Conservation (phyloP, 2,329 filamentous ascomycete genomes). For the Hypomyces perniciosus region DNA sequence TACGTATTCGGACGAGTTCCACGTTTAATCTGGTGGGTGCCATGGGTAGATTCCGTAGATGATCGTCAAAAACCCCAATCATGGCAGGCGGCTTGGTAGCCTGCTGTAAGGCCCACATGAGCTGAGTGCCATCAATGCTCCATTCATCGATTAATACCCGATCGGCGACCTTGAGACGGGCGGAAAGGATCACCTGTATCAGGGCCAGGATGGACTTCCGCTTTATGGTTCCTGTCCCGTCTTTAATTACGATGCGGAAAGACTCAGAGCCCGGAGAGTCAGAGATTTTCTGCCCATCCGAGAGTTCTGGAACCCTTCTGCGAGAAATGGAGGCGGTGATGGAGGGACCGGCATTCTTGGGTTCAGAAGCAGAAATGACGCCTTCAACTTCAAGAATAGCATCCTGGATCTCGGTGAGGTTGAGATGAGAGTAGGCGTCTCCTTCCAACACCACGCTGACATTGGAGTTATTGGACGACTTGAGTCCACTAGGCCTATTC, state of each 20-base stretch:
- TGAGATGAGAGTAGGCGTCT: constrained; percentile 31
- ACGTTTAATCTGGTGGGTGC: constrained; percentile 37
- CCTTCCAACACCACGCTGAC: constrained; percentile 12
- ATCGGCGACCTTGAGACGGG: constrained; percentile 25
- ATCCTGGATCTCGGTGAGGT: constrained; percentile 28
- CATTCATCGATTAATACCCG: constrained; percentile 27
- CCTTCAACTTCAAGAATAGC: constrained; percentile 29
- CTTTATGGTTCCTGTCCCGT: constrained; percentile 20
- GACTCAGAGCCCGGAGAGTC: not conserved
- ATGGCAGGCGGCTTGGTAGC: constrained; percentile 17
- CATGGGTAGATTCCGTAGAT: constrained; percentile 36
- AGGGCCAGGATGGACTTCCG: constrained; percentile 24
- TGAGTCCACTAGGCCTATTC: constrained; percentile 5
- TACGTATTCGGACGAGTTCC: constrained; percentile 45
- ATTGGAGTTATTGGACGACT: constrained; percentile 1
- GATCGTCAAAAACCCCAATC: constrained; percentile 26
- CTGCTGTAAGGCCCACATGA: constrained; percentile 20
- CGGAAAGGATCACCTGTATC: constrained; percentile 25
- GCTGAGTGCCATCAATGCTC: constrained; percentile 21
- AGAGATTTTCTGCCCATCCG: constrained; percentile 4
- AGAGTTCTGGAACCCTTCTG: constrained; percentile 6
- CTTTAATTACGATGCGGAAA: constrained; percentile 21
- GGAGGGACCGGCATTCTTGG: not conserved
- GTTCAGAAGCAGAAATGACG: not conserved
- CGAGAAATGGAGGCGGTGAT: not conserved